These are phyloP conservation scores for Epicoccum nigrum DNA, from an alignment of 2,329 filamentous ascomycete genomes.

Conservation along the genomic window DNA sequence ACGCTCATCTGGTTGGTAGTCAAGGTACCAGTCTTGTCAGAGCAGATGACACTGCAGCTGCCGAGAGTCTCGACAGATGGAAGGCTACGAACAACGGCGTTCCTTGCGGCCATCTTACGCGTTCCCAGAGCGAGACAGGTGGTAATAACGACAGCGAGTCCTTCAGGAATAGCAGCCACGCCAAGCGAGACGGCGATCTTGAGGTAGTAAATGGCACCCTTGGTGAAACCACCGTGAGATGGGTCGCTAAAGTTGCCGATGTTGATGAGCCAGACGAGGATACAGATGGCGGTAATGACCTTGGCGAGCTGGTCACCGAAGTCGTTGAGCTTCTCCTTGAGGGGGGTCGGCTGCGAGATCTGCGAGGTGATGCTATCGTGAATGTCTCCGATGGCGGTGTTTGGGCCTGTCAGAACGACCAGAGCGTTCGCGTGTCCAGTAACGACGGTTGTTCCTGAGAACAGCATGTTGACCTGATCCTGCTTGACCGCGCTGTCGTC, in stretches of 20 bases:
- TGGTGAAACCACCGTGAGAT: slow-evolving; percentile 89
- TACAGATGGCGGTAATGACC: slow-evolving; percentile 96
- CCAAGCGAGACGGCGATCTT: slow-evolving; percentile 99
- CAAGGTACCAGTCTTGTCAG: slow-evolving; percentile 97
- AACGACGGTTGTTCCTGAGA: slow-evolving; percentile 97
- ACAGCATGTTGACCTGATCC: slow-evolving; percentile 96
- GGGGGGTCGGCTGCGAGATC: slow-evolving; percentile 93
- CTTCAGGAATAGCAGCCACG: slow-evolving; percentile 96
- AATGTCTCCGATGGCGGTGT: slow-evolving; percentile 96
- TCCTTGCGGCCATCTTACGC: slow-evolving; percentile 98
- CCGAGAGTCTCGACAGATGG: slow-evolving; percentile 97
- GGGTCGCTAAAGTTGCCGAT: slow-evolving; percentile 96
- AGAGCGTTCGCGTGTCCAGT: slow-evolving; percentile 90
- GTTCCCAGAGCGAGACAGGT: slow-evolving; percentile 96
- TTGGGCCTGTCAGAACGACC: slow-evolving; percentile 86
- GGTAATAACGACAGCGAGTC: slow-evolving; percentile 97
- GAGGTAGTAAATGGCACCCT: slow-evolving; percentile 98
- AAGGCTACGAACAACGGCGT: slow-evolving; percentile 93
- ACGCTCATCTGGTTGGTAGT: slow-evolving; percentile 99
- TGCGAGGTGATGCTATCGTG: slow-evolving; percentile 98
- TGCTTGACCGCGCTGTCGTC: slow-evolving; percentile 92
- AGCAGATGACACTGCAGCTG: slow-evolving; percentile 99
- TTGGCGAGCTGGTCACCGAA: slow-evolving; percentile 96
- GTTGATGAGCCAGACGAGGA: slow-evolving; percentile 98
- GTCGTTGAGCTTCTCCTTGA: slow-evolving; percentile 99